Percentiles rank a stretch among this genome's conserved stretches.
phyloP scores from a whole-genome alignment of 2,329 filamentous ascomycete genomes.

The Alternaria viburni region DNA sequence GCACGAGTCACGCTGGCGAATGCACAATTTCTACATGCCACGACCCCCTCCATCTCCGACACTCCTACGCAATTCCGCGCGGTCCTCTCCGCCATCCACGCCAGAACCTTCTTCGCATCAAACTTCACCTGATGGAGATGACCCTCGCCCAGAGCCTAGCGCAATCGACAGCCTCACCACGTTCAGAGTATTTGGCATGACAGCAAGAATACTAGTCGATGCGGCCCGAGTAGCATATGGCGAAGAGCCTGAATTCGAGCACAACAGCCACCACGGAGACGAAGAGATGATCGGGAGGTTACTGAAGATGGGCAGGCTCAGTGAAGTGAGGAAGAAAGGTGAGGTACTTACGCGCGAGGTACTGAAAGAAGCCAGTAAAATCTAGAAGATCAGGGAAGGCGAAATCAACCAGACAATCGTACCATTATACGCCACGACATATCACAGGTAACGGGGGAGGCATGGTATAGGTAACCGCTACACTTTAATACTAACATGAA shows the following conservation, averaged over 20 bases:
- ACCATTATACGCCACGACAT: not conserved
- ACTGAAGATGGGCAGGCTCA: constrained; percentile 62
- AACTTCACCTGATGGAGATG: constrained; percentile 21
- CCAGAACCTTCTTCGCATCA: constrained; percentile 1
- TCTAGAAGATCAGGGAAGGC: constrained; percentile 23
- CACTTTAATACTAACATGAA: not conserved
- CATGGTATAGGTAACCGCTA: not conserved
- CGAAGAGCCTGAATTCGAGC: constrained; percentile 83
- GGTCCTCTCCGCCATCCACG: not conserved
- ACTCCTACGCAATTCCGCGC: constrained; percentile 9
- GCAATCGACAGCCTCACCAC: constrained; percentile 56
- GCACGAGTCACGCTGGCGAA: constrained; percentile 78
- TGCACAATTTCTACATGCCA: constrained; percentile 94
- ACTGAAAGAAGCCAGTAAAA: constrained; percentile 58
- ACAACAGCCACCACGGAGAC: constrained; percentile 68
- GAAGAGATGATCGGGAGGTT: constrained; percentile 68
- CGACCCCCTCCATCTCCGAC: constrained; percentile 23
- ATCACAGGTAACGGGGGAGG: not conserved
- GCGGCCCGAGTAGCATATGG: constrained; percentile 83
- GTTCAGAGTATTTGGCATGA: constrained; percentile 95
- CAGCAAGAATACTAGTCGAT: constrained; percentile 87
- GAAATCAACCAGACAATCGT: not conserved
- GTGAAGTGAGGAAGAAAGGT: constrained; percentile 56
- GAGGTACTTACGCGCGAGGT: constrained; percentile 61
- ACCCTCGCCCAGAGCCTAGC: constrained; percentile 47